Conservation (phyloP, 345 rosid species). For the Brassica cretica region DNA sequence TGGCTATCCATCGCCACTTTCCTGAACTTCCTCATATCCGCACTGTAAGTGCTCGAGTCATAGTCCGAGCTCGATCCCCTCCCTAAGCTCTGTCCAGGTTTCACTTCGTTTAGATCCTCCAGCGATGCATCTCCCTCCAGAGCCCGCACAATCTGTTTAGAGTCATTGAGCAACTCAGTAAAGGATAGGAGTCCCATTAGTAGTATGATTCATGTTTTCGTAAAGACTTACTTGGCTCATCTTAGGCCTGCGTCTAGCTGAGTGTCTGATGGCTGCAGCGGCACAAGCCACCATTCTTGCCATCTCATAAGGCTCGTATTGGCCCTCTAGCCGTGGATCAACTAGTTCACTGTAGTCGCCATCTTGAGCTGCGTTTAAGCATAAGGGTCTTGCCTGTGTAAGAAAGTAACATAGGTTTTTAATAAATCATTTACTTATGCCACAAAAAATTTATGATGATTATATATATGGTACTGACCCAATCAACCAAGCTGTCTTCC, state of each 20-base stretch:
- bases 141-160: slow-evolving; percentile 69
- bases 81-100: slow-evolving; percentile 59
- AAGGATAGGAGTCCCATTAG: not conserved
- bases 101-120: slow-evolving; percentile 57
- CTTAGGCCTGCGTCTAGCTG: slow-evolving; percentile 72
- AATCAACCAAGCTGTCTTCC: slow-evolving; percentile 90
- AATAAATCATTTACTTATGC: not conserved
- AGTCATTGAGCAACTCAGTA: not conserved
- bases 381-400: slow-evolving; percentile 74
- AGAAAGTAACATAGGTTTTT: not conserved
- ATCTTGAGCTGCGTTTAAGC: slow-evolving; percentile 51
- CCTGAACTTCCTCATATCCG: slow-evolving; percentile 72
- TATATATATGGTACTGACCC: slow-evolving; percentile 48
- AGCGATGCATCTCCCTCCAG: slow-evolving; percentile 82
- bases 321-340: slow-evolving; percentile 65
- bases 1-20: slow-evolving; percentile 72
- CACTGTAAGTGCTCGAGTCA: slow-evolving; percentile 61
- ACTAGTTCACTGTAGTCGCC: slow-evolving; percentile 57
- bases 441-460: not conserved
- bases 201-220: not conserved
- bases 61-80: slow-evolving; percentile 67
- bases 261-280: slow-evolving; percentile 65
- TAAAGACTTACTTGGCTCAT: slow-evolving; percentile 69
- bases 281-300: slow-evolving; percentile 79
- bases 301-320: slow-evolving; percentile 60